Evolutionary conservation across 2,329 filamentous ascomycete genomes (phyloP).

Genomic region (Fusarium ambrosium): DNA sequence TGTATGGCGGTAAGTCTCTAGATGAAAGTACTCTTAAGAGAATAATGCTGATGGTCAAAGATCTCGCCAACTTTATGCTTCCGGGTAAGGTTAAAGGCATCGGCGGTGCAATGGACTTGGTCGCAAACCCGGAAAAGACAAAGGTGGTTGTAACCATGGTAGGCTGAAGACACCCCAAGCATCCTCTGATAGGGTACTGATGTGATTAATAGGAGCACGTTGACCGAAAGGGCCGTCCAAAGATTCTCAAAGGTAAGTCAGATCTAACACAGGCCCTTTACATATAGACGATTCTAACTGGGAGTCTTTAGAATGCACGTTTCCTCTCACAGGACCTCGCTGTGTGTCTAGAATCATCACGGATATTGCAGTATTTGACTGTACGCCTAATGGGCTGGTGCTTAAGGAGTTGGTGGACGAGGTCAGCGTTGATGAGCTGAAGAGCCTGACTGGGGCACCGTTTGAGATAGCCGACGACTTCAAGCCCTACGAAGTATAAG

Average conservation of each 20-base stretch:
- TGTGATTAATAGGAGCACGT: constrained; percentile 74
- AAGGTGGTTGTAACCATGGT: constrained; percentile 92
- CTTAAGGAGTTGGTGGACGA: background rate
- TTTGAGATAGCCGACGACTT: background rate
- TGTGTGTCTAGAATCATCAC: constrained; percentile 93
- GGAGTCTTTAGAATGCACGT: constrained; percentile 71
- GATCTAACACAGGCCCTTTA: background rate
- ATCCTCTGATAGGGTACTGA: background rate
- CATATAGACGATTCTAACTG: background rate
- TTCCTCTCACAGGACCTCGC: constrained; percentile 87
- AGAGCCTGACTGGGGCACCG: background rate
- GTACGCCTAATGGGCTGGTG: background rate
- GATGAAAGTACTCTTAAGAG: background rate
- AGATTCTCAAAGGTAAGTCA: constrained; percentile 82
- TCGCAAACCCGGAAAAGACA: constrained; percentile 84
- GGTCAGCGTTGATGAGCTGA: constrained; percentile 6
- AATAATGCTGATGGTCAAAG: constrained; percentile 49
- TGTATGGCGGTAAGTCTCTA: constrained; percentile 58
- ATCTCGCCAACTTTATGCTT: constrained; percentile 92
- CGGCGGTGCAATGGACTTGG: constrained; percentile 92
- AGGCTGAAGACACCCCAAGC: fast-evolving
- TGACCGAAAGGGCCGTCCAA: constrained; percentile 91
- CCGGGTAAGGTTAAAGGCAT: constrained; percentile 94
- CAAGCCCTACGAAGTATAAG: background rate
- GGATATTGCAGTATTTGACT: constrained; percentile 62